Conservation (phyloP, 2,329 filamentous ascomycete species). For the Exophiala xenobiotica region DNA sequence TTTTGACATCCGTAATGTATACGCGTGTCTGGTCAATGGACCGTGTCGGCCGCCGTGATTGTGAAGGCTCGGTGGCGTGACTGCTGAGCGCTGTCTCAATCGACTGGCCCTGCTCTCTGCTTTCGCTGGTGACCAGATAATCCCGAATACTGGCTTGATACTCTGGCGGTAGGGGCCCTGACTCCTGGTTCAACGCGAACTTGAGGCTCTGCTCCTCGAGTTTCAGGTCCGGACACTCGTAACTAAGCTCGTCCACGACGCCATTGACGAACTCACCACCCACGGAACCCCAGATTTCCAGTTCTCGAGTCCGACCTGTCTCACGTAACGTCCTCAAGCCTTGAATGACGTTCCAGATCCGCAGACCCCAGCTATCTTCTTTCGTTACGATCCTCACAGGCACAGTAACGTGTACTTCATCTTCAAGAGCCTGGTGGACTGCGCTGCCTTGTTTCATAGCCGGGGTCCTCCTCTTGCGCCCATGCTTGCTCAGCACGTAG, state of each 20-base stretch:
- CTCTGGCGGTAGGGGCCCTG: conserved; percentile 42
- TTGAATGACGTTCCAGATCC: conserved; percentile 88
- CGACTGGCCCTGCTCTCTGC: conserved; percentile 30
- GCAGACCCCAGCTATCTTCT: conserved; percentile 79
- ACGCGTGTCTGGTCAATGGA: conserved; percentile 41
- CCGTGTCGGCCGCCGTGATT: conserved; percentile 18
- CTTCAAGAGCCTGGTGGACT: conserved; percentile 80
- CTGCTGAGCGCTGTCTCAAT: conserved; percentile 33
- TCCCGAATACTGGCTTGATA: conserved; percentile 48
- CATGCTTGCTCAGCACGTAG: conserved; percentile 77
- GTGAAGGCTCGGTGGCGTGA: conserved; percentile 16
- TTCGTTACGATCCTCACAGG: conserved; percentile 68
- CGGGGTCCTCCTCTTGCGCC: conserved; percentile 69
- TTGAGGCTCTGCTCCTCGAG: conserved; percentile 60
- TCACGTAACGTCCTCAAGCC: conserved; percentile 72
- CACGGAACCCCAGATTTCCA: conserved; percentile 82
- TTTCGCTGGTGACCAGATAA: conserved; percentile 38
- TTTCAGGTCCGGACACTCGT: conserved; percentile 69
- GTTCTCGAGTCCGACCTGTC: conserved; percentile 69
- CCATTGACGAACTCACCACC: conserved; percentile 83
- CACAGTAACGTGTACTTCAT: conserved; percentile 77
- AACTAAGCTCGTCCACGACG: conserved; percentile 82
- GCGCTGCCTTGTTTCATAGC: conserved; percentile 82
- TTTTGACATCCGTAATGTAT: conserved; percentile 92
- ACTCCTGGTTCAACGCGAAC: conserved; percentile 57